Percentiles rank a stretch among this genome's conserved stretches.
These are phyloP conservation scores for Parastagonospora nodorum DNA, from an alignment of 2,329 filamentous ascomycete species.

Conservation along the genomic window DNA sequence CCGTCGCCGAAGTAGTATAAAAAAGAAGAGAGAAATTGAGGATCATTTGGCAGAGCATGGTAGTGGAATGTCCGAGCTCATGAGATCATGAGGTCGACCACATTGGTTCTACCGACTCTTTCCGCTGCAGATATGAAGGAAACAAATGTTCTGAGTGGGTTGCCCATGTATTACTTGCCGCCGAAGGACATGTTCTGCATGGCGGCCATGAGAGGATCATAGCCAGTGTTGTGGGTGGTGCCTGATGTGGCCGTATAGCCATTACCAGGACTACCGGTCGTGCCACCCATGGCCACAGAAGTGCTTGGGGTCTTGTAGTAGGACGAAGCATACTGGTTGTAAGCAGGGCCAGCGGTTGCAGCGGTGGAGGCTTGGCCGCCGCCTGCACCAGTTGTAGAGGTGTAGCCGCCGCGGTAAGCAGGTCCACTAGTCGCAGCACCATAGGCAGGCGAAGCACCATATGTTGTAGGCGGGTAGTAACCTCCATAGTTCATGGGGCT, in stretches of 20 bases:
- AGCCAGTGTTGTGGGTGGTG: slow-evolving; percentile 15
- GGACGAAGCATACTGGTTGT: slow-evolving; percentile 18
- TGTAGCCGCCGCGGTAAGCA: slow-evolving; percentile 28
- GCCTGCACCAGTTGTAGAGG: slow-evolving; percentile 12
- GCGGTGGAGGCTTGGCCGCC: slow-evolving; percentile 6
- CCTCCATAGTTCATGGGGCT: slow-evolving; percentile 40
- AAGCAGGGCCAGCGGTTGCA: slow-evolving; percentile 19
- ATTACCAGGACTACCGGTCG: slow-evolving; percentile 9
- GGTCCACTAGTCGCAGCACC: slow-evolving; percentile 23
- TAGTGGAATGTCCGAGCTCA: background rate
- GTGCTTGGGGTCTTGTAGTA: slow-evolving; percentile 8
- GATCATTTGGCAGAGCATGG: too few relatives aligned
- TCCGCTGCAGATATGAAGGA: too few relatives aligned
- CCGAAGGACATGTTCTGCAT: slow-evolving; percentile 35
- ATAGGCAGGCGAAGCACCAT: slow-evolving; percentile 27
- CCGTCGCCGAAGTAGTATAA: too few relatives aligned
- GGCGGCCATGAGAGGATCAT: slow-evolving; percentile 20
- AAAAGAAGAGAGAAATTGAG: too few relatives aligned
- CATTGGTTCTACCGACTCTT: too few relatives aligned
- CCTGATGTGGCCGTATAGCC: slow-evolving; percentile 12
- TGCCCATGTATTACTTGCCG: slow-evolving; percentile 18
- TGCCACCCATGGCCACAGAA: slow-evolving; percentile 4
- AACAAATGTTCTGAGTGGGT: too few relatives aligned
- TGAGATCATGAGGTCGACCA: too few relatives aligned
- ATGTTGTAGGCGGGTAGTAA: slow-evolving; percentile 36